Evolutionary conservation across 2,329 filamentous ascomycete species (phyloP).

Genomic region (Alternaria burnsii): DNA sequence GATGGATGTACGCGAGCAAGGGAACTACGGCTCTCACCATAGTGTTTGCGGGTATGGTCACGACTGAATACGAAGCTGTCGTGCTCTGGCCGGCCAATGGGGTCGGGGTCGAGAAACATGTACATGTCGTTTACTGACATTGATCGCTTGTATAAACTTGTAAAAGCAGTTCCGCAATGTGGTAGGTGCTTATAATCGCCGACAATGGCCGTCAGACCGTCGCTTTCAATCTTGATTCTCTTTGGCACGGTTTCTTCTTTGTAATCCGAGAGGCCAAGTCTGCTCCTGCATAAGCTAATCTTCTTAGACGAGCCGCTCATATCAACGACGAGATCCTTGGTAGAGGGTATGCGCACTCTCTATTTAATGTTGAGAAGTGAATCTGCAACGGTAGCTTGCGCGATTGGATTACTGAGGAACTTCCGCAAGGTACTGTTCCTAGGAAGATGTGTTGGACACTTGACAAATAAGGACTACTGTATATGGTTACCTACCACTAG

Average conservation of each 20-base stretch:
- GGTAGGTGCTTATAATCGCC: constrained; percentile 63
- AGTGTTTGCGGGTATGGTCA: constrained; percentile 56
- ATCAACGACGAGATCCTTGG: constrained; percentile 13
- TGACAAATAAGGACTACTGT: constrained; percentile 59
- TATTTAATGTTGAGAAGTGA: constrained; percentile 32
- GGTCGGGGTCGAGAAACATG: constrained; percentile 66
- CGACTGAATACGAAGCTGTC: constrained; percentile 67
- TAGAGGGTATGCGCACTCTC: constrained; percentile 33
- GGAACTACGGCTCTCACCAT: constrained; percentile 56
- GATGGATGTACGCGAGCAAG: constrained; percentile 56
- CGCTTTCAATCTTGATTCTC: constrained; percentile 53
- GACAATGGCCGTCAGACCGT: constrained; percentile 49
- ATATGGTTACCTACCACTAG: constrained; percentile 50
- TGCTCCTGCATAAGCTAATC: constrained; percentile 49
- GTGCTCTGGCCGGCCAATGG: constrained; percentile 55
- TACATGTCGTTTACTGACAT: constrained; percentile 52
- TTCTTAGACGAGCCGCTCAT: constrained; percentile 31
- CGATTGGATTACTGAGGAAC: constrained; percentile 46
- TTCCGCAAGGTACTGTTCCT: constrained; percentile 53
- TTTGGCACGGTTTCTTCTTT: constrained; percentile 56
- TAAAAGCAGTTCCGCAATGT: constrained; percentile 65
- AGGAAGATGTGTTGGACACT: constrained; percentile 50
- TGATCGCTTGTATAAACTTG: constrained; percentile 62
- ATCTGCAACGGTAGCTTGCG: constrained; percentile 19
- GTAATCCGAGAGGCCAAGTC: constrained; percentile 50